These are phyloP conservation scores for Aspergillus floridensis DNA, from an alignment of 2,329 filamentous ascomycete genomes.

Conservation along the genomic window DNA sequence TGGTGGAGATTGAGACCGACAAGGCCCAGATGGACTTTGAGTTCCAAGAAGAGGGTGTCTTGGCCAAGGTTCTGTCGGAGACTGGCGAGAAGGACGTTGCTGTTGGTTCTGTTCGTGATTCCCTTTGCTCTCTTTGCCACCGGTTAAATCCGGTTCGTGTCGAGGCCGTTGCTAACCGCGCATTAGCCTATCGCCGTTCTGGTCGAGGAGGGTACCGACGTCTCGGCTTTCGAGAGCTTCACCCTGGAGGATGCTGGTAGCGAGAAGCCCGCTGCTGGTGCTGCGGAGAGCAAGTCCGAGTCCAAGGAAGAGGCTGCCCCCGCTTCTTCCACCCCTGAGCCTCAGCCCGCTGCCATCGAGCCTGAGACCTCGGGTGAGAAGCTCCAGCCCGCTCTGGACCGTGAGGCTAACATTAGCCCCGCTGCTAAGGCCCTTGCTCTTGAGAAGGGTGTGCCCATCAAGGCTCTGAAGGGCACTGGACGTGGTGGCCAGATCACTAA, in stretches of 20 bases:
- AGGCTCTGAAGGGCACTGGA: constrained; percentile 80
- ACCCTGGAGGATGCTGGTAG: constrained; percentile 86
- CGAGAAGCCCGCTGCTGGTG: constrained; percentile 63
- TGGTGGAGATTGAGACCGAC: constrained; percentile 98
- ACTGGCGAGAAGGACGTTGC: constrained; percentile 90
- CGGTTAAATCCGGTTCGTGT: neutral
- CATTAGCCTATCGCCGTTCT: constrained; percentile 88
- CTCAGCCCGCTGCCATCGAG: constrained; percentile 55
- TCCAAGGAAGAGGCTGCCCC: constrained; percentile 49
- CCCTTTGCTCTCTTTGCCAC: neutral
- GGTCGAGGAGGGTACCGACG: constrained; percentile 85
- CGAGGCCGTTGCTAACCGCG: constrained; percentile 24
- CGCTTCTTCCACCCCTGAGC: constrained; percentile 62
- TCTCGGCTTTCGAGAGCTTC: constrained; percentile 86
- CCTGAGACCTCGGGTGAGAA: constrained; percentile 71
- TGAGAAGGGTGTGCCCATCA: constrained; percentile 77
- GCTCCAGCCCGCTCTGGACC: constrained; percentile 80
- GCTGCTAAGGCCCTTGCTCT: constrained; percentile 78
- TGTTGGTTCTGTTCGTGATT: constrained; percentile 80
- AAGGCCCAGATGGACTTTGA: constrained; percentile 99
- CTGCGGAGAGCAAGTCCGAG: constrained; percentile 62
- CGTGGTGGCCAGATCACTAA: constrained; percentile 84
- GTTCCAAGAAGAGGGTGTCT: constrained; percentile 95
- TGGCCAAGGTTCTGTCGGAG: constrained; percentile 92
- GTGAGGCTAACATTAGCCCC: constrained; percentile 69